Percentiles rank a stretch among this genome's conserved stretches.
These are phyloP conservation scores for Periconia sp. DNA, from an alignment of 2,329 filamentous ascomycete genomes.

Conservation along the genomic window DNA sequence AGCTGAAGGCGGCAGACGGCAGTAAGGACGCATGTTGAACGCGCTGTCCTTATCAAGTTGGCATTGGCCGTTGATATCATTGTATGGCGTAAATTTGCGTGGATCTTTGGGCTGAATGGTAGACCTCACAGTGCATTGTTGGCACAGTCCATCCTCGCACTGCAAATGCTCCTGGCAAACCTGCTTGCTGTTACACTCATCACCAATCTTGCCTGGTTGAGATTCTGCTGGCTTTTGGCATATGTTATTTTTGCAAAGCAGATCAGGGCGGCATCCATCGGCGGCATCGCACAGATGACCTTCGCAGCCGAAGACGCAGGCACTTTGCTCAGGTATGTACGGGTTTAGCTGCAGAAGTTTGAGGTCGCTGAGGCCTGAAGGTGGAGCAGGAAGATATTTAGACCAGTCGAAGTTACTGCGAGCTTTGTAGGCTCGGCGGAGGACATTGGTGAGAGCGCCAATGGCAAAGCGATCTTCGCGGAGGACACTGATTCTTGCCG, in stretches of 20 bases:
- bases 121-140: conserved; percentile 20
- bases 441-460: conserved; percentile 26
- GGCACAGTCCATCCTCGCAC: conserved; percentile 29
- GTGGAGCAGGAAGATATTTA: conserved; percentile 29
- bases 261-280: conserved; percentile 32
- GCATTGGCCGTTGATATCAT: conserved; percentile 22
- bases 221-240: conserved; percentile 24
- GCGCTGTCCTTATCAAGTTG: conserved; percentile 19
- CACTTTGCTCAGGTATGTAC: conserved; percentile 32
- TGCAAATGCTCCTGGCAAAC: conserved; percentile 33
- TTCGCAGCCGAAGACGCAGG: conserved; percentile 39
- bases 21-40: conserved; percentile 17
- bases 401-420: conserved; percentile 41
- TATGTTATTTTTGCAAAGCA: conserved; percentile 41
- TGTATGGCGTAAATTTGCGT: conserved; percentile 5
- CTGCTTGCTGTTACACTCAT: conserved; percentile 34
- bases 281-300: conserved; percentile 36
- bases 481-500: conserved; percentile 27
- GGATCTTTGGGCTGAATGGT: conserved; percentile 21
- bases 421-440: conserved; percentile 27
- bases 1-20: background rate
- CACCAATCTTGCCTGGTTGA: conserved; percentile 34
- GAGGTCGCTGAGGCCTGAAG: conserved; percentile 21
- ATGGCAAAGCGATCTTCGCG: conserved; percentile 26
- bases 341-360: conserved; percentile 34